Base-by-base conservation (phyloP, 2,329 filamentous ascomycete species). In the Fusarium tupiense region DNA sequence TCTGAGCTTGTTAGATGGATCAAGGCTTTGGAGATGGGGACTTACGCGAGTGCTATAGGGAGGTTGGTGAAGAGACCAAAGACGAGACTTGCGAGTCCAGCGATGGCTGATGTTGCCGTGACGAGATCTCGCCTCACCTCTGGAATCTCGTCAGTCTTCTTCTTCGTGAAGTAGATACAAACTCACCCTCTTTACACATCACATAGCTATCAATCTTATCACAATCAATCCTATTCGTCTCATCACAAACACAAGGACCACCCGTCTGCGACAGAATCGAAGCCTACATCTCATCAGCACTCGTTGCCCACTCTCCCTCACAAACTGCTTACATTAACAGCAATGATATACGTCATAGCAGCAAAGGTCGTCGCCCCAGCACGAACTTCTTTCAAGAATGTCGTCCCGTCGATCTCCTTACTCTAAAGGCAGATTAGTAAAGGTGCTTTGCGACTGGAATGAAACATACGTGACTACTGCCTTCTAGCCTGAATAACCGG, bases 31-130 rank as follows among this genome's bases (percentile, higher is more conserved):
- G 2, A 7, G 3, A 20, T 8, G 11, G 10, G 3, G 19, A 62
- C 70, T 72, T 54, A 77, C 74, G 67, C 63, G 1, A 77, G 58
- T 5, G 70, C 72, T 31, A 77, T 76, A 2, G 74, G 74, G 10
- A 73, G 54, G n/a, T 74, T 76, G 35, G 74, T 74, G n/a, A 59
- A 29, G 3, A 76, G 22, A 4, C 75, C 74, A 7, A 77, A 72
- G 4, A 76, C 8, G 5, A 76, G 62, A 29, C 65, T 92, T 4
- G 91, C 89, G 40, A 96, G 83, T 19, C 92, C 91, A 13, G 92
- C 86, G 70, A 95, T 94, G 43, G 92, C 93, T 49, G 93, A 93
- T 5, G 93, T 96, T 4, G 91, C 93, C 8, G 93, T 95, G 65
- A 95, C 90, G 33, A 95, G 83, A 80, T 96, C 93, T 26, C 92